Conservation (phyloP, 2,329 filamentous ascomycete species). For the Penicillium concentricum region DNA sequence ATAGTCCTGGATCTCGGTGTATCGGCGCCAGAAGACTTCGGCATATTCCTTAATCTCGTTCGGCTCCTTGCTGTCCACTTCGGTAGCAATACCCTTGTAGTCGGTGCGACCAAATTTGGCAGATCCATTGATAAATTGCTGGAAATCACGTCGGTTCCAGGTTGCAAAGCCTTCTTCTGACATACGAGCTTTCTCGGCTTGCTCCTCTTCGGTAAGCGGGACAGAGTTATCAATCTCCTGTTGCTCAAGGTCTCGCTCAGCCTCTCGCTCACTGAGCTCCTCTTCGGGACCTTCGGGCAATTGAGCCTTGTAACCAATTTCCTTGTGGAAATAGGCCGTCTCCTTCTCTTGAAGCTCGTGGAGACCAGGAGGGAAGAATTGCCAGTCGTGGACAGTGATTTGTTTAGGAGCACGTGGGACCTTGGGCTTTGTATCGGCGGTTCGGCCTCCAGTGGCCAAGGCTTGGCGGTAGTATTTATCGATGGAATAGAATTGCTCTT, state of each 20-base stretch:
- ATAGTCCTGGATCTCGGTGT: conserved; percentile 86
- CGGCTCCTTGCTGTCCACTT: conserved; percentile 85
- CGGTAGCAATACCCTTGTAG: conserved; percentile 79
- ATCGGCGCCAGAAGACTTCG: conserved; percentile 94
- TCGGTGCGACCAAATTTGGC: conserved; percentile 87
- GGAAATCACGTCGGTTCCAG: conserved; percentile 97
- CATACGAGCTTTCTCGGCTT: conserved; percentile 78
- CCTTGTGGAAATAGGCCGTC: conserved; percentile 92
- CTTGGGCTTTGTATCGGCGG: conserved; percentile 85
- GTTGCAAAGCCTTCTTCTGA: conserved; percentile 83
- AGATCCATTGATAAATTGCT: conserved; percentile 95
- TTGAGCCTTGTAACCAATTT: conserved; percentile 92
- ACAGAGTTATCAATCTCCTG: conserved; percentile 90
- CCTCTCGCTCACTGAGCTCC: conserved; percentile 80
- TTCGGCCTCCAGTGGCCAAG: conserved; percentile 74
- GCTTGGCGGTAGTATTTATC: conserved; percentile 97
- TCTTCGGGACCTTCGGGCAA: conserved; percentile 86
- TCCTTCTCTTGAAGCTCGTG: conserved; percentile 92
- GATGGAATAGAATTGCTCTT: conserved; percentile 97
- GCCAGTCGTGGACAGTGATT: conserved; percentile 88
- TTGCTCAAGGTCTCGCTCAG: conserved; percentile 83
- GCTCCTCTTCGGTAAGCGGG: conserved; percentile 83
- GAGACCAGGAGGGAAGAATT: conserved; percentile 86
- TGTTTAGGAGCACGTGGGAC: conserved; percentile 95
- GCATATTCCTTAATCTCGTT: conserved; percentile 88